Evolutionary conservation across 2,329 filamentous ascomycete species (phyloP), one percentile per base, ranked within the genome.

Genomic region (Neophaeococcomyces aloes): DNA sequence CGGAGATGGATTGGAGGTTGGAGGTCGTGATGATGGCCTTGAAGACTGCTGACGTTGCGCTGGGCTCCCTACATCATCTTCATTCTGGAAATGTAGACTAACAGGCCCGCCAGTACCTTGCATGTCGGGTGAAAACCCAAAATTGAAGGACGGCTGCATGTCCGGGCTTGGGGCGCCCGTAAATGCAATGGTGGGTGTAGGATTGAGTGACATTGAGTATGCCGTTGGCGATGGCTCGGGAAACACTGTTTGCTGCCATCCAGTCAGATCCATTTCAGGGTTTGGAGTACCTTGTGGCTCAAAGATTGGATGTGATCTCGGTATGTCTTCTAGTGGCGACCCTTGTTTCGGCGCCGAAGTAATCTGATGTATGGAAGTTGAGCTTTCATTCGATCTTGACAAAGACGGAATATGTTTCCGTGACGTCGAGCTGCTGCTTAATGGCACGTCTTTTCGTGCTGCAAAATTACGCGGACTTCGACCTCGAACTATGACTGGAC

Each of bases 391-490:
- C 10, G 49, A 44, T 30, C 53, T 45, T 3, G 51, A 49, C 1
- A 42, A 23, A 3, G 48, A 45, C n/a, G 50, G 75, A 65, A 49
- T 66, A 29, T 79, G 79, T 60, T 91, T 88, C 31, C 86, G 79
- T n/a, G 82, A 74, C 21, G 84, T 84, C 19, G 81, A 81, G 52
- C 83, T 86, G 13, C 84, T 85, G 42, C 86, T 75, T 36, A 96
- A 73, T 2, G 89, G 87, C 48, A 94, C 83, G 61, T 96, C 89
- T 62, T 94, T 95, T 41, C 89, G 76, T 7, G 87, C 83, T 62
- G 94, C 87, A 62, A 96, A 96, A 63, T 96, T 96, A 29, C 89
- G 76, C 3, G 89, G 89, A 62, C 88, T 95, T 56, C 89, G 78
- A 29, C 89, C 89, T 48, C 89, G 82, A 23, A 96, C 89, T 43